Base-by-base conservation (phyloP, 164 flowering plant species). In the Santalum album region DNA sequence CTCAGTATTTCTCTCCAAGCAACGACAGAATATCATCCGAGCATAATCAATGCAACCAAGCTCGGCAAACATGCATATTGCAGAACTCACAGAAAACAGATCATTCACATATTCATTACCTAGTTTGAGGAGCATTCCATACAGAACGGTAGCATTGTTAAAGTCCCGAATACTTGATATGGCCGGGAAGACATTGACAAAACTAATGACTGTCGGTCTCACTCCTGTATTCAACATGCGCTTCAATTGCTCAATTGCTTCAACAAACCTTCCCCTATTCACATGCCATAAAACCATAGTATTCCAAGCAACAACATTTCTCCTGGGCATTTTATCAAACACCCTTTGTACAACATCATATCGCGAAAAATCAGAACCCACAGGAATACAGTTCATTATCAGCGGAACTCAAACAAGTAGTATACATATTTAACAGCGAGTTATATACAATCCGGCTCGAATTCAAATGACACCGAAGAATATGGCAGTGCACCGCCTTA, bases 361-460 rank as follows among this genome's bases (percentile, higher is more conserved):
- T 24, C 48, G 46, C 5, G 40, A 22, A 58, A 45, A 39, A 25
- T 49, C 58, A 27, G 5, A 19, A 11, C 36, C 53, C 25, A 3
- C 0, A 32, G 0, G 36, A 17, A 11, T 44, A 58, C 49, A 3
- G 40, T 22, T 66, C 65, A 38, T 16, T 25, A 1, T 45, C 68
- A 11, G 49, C 25, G 11, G 35, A 18, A 53, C 53, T 53, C 57
- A 71, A 56, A 60, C 96, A 87, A 35, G 70, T 25, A 24, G 81
- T 67, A 40, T 91, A 91, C 95, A 88, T 84, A 62, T 74, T 88
- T 70, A 88, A 72, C 23, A 91, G 74, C 0, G 96, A 88, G 65
- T 91, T 88, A 65, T 61, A 55, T 14, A 91, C 89, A 65, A 86
- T 75, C 42, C 76, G 67, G 58, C 80, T 84, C 15, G 91, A 69